Percentiles rank a stretch among this genome's conserved stretches.
phyloP scores from a whole-genome alignment of 495 filamentous ascomycete genomes.

The Penicillium bovifimosum region DNA sequence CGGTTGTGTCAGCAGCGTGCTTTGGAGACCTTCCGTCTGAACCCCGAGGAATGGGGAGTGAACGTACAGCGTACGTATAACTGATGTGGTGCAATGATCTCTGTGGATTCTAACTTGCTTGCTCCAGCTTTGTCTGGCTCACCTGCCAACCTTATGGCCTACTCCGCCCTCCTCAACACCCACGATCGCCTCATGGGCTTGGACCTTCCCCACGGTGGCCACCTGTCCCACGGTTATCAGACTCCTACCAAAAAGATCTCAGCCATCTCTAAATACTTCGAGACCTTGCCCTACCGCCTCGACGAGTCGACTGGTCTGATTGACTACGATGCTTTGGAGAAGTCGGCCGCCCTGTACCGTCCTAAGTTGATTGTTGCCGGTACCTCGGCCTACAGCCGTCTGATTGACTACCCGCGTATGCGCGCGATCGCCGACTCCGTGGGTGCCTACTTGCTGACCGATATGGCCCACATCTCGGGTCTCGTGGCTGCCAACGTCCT shows the following conservation, averaged over 20 bases:
- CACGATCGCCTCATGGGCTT: conserved; percentile 97
- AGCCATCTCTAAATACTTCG: conserved; percentile 96
- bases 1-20: conserved; percentile 84
- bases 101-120: conserved; percentile 13
- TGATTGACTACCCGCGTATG: conserved; percentile 89
- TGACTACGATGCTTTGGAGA: conserved; percentile 85
- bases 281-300: conserved; percentile 90
- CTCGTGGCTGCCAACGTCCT: conserved; percentile 87
- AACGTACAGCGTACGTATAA: conserved; percentile 80
- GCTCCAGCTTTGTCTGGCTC: conserved; percentile 84
- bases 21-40: conserved; percentile 76
- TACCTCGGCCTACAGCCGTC: conserved; percentile 88
- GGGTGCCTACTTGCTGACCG: conserved; percentile 86
- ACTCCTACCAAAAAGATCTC: conserved; percentile 98
- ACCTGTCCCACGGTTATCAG: conserved; percentile 97
- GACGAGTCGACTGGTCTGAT: conserved; percentile 88
- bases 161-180: conserved; percentile 83
- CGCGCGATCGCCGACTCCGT: conserved; percentile 80
- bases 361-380: conserved; percentile 95
- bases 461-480: conserved; percentile 98
- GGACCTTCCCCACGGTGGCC: conserved; percentile 92
- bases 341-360: conserved; percentile 78
- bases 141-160: conserved; percentile 92
- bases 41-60: conserved; percentile 88
- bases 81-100: not conserved